Evolutionary conservation across 2,329 filamentous ascomycete species (phyloP).

Genomic region (Lasiodiplodia citricola): DNA sequence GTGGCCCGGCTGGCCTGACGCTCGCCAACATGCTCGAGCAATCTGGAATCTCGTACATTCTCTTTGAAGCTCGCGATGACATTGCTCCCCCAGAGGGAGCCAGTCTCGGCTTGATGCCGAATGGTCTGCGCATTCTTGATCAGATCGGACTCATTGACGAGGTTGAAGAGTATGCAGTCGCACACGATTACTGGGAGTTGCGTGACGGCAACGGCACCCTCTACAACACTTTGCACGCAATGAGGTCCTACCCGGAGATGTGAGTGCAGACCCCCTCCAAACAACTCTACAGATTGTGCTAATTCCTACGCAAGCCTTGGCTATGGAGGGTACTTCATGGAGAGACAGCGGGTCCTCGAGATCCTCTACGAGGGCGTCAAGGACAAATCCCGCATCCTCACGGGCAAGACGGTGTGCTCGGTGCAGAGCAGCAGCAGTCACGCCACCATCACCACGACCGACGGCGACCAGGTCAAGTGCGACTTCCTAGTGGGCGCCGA

Average conservation of each 20-base stretch:
- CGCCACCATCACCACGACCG: not conserved
- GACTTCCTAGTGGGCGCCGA: conserved; percentile 27
- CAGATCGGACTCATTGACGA: conserved; percentile 15
- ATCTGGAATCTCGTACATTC: conserved; percentile 13
- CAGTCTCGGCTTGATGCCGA: conserved; percentile 22
- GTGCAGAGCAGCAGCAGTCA: not conserved
- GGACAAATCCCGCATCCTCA: conserved; percentile 33
- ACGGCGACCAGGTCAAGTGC: conserved; percentile 22
- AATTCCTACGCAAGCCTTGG: not conserved
- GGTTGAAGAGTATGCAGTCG: conserved; percentile 11
- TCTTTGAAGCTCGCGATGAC: conserved; percentile 33
- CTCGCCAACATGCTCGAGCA: conserved; percentile 25
- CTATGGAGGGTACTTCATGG: conserved; percentile 32
- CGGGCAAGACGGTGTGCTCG: conserved; percentile 24
- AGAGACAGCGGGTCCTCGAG: conserved; percentile 35
- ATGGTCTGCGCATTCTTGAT: conserved; percentile 25
- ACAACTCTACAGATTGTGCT: not conserved
- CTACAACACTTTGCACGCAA: conserved; percentile 26
- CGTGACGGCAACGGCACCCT: conserved; percentile 26
- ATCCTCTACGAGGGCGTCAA: conserved; percentile 34
- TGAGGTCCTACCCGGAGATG: conserved; percentile 4
- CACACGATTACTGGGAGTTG: conserved; percentile 2
- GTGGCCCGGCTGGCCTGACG: conserved; percentile 10
- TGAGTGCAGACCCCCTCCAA: not conserved
- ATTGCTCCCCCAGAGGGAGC: conserved; percentile 17